Conservation (phyloP, 495 filamentous ascomycete genomes). For the Daldinia concentrica region DNA sequence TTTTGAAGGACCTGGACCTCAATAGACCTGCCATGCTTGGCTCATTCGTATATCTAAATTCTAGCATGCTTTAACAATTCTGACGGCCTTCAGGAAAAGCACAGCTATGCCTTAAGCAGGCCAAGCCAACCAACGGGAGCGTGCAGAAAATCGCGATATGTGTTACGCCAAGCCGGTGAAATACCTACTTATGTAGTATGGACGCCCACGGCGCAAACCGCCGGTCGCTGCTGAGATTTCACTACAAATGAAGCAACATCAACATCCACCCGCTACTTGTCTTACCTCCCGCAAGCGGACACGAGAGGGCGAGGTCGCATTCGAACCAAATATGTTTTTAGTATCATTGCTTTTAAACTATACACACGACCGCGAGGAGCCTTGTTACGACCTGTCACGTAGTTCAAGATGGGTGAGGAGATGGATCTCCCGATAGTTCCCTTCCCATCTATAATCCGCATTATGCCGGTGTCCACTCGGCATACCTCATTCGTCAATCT, state of each 20-base stretch:
- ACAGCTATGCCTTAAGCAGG: slow-evolving; percentile 9
- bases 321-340: slow-evolving; percentile 12
- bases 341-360: slow-evolving; percentile 26
- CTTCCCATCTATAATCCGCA: slow-evolving; percentile 36
- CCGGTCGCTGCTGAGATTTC: slow-evolving; percentile 18
- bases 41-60: background rate
- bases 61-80: background rate
- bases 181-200: slow-evolving; percentile 22
- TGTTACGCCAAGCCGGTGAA: slow-evolving; percentile 42
- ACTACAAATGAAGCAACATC: slow-evolving; percentile 23
- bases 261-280: slow-evolving; percentile 19
- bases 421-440: slow-evolving; percentile 45
- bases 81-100: slow-evolving; percentile 11
- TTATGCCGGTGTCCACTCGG: slow-evolving; percentile 41
- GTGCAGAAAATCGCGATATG: slow-evolving; percentile 42
- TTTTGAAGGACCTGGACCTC: background rate
- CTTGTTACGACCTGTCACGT: slow-evolving; percentile 43
- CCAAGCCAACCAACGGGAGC: slow-evolving; percentile 28
- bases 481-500: slow-evolving; percentile 40
- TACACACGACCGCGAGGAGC: slow-evolving; percentile 13
- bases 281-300: slow-evolving; percentile 39
- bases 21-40: background rate
- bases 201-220: slow-evolving; percentile 29
- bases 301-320: slow-evolving; percentile 31
- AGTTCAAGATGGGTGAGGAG: slow-evolving; percentile 44